phyloP scores from a whole-genome alignment of 2,329 filamentous ascomycete genomes.

The Xylaria multiplex region DNA sequence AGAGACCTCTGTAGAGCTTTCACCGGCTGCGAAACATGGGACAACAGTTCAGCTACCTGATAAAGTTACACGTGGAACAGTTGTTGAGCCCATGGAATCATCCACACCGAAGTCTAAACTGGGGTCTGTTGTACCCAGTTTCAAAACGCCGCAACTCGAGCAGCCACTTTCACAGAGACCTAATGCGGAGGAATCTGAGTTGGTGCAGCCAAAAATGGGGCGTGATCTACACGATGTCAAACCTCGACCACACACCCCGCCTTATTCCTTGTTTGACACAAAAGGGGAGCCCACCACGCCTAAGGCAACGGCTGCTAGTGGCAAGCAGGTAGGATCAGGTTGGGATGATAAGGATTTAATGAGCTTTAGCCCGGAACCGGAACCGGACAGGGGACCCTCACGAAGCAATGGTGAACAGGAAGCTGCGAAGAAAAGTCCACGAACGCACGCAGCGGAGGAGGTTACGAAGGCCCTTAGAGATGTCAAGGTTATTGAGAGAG shows the following conservation, averaged over 20 bases:
- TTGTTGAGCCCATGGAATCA: not conserved
- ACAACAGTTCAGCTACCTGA: not conserved
- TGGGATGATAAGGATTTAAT: constrained; percentile 19
- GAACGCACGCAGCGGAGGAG: constrained; percentile 1
- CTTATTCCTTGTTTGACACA: not conserved
- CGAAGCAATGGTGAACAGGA: not conserved
- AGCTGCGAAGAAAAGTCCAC: not conserved
- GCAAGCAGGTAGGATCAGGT: not conserved
- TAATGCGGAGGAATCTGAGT: not conserved
- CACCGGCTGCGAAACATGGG: not conserved
- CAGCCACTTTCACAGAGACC: not conserved
- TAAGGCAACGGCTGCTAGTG: not conserved
- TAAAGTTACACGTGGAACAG: not conserved
- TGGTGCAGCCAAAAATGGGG: not conserved
- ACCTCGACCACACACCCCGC: constrained; percentile 8
- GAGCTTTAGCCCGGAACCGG: constrained; percentile 14
- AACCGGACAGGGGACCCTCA: not conserved
- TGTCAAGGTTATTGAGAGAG: constrained; percentile 23
- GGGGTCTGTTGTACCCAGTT: not conserved
- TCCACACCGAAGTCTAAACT: not conserved
- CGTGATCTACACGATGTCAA: not conserved
- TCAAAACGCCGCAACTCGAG: not conserved
- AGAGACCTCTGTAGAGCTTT: constrained; percentile 3
- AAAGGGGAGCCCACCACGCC: not conserved
- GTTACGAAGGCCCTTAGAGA: constrained; percentile 20